Evolutionary conservation across 2,329 filamentous ascomycete species (phyloP).

Genomic region (Sclerotinia spermophila): DNA sequence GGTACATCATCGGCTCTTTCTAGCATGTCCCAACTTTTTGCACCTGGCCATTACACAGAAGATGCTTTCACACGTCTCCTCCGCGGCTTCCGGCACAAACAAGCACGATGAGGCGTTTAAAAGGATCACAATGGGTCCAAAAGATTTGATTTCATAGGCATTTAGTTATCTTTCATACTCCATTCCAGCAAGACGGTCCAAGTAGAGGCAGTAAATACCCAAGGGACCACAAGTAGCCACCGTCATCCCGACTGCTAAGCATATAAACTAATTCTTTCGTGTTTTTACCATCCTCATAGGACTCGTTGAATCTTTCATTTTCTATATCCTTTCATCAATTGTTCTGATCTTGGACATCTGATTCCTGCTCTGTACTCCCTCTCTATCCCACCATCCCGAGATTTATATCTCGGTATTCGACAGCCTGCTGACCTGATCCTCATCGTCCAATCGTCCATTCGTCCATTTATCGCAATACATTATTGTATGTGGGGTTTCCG

Average conservation of each 20-base stretch:
- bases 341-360: not conserved
- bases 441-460: slow-evolving; percentile 4
- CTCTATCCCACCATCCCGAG: not conserved
- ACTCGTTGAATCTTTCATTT: not conserved
- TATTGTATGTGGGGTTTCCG: slow-evolving; percentile 13
- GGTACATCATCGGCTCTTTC: not conserved
- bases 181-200: not conserved
- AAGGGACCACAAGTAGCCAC: not conserved
- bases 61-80: not conserved
- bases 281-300: not conserved
- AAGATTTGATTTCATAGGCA: not conserved
- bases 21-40: not conserved
- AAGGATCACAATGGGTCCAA: not conserved
- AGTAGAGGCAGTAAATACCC: not conserved
- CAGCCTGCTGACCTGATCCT: slow-evolving; percentile 7
- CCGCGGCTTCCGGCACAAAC: slow-evolving; percentile 7
- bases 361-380: not conserved
- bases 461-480: slow-evolving; percentile 8
- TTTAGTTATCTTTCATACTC: not conserved
- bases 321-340: not conserved
- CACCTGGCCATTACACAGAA: not conserved
- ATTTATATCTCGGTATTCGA: not conserved
- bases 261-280: not conserved
- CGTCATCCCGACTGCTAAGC: not conserved
- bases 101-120: not conserved